phyloP scores from a whole-genome alignment of 208 protist species.

The Polymyxa betae region DNA sequence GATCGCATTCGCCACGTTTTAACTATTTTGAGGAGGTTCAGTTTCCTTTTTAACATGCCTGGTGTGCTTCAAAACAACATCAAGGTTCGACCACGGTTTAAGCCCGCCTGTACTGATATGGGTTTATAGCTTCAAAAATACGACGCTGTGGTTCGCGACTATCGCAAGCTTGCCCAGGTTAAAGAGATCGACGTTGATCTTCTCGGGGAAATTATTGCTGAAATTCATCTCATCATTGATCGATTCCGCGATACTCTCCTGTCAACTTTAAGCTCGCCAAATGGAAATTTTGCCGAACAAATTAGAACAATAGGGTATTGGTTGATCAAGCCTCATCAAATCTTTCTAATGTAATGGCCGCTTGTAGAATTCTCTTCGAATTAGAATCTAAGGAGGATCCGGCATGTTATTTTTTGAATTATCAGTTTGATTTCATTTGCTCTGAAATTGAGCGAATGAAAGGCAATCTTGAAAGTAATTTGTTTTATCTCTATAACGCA shows the following conservation, averaged over 20 bases:
- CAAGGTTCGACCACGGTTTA: background rate
- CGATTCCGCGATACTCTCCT: background rate
- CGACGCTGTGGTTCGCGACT: constrained; percentile 28
- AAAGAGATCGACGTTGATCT: constrained; percentile 16
- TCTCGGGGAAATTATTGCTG: background rate
- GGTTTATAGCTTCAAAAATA: constrained; percentile 10
- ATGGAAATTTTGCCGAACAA: background rate
- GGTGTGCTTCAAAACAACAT: background rate
- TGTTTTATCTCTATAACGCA: too few relatives aligned
- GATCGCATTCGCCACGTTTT: constrained; percentile 22
- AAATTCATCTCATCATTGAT: constrained; percentile 25
- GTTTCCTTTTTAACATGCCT: constrained; percentile 1
- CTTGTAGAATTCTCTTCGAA: background rate
- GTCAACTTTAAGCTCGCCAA: background rate
- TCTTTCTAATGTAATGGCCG: background rate
- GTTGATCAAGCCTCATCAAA: background rate
- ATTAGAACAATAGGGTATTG: background rate
- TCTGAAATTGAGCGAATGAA: constrained; percentile 12
- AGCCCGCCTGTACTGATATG: background rate
- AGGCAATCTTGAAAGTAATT: too few relatives aligned
- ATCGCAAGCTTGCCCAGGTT: background rate
- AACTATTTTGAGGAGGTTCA: background rate
- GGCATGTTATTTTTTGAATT: background rate
- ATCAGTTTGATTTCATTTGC: background rate
- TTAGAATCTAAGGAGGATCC: constrained; percentile 20